phyloP scores from a whole-genome alignment of 1,139 yeast species.

The Saccharomyces hybrid region DNA sequence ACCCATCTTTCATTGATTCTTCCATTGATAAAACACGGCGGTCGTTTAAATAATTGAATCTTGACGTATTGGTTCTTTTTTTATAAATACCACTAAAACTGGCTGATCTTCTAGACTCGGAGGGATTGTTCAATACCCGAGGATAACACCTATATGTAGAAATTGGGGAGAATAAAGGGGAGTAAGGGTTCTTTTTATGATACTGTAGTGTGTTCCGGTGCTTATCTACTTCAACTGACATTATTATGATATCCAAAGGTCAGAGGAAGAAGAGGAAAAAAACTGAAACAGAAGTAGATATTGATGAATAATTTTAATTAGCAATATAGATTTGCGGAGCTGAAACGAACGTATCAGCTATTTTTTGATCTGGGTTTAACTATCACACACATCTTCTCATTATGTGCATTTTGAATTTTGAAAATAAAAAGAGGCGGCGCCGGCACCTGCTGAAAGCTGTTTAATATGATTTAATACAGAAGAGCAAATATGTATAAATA shows the following conservation, averaged over 20 bases:
- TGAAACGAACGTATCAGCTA: neutral
- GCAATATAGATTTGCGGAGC: neutral
- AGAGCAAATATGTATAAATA: neutral
- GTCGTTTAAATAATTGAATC: neutral
- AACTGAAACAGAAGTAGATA: neutral
- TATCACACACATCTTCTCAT: neutral
- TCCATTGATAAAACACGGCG: neutral
- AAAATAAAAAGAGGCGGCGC: neutral
- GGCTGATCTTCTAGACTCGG: neutral
- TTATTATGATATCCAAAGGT: neutral
- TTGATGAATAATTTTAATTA: neutral
- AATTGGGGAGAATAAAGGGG: slow-evolving; percentile 8
- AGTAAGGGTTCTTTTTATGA: slow-evolving; percentile 7
- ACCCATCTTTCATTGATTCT: neutral
- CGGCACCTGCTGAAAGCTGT: neutral
- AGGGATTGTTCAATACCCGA: neutral
- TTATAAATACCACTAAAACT: neutral
- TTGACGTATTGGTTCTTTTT: neutral
- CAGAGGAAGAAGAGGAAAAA: neutral
- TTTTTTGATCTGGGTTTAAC: neutral
- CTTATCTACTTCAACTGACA: slow-evolving; percentile 9
- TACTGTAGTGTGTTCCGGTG: slow-evolving; percentile 11
- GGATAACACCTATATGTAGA: slow-evolving; percentile 8
- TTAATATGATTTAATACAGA: neutral
- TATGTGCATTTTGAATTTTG: neutral